These are phyloP conservation scores for Phytophthora boehmeriae DNA, from an alignment of 352 stramenopile genomes.

Conservation along the genomic window DNA sequence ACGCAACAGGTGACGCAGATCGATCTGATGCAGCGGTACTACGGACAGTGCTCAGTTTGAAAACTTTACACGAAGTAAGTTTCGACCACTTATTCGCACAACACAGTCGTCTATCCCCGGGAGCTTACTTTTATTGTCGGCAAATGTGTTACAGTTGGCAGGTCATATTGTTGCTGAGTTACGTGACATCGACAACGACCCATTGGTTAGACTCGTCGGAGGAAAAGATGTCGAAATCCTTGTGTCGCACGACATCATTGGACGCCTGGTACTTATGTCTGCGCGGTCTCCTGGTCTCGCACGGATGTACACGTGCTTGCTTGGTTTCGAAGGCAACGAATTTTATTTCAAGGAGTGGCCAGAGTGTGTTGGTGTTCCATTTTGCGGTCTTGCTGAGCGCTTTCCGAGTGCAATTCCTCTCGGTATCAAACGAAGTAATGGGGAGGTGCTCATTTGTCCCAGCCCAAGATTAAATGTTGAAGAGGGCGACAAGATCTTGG, in stretches of 20 bases:
- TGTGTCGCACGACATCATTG: slow-evolving; percentile 91
- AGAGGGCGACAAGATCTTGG: slow-evolving; percentile 74
- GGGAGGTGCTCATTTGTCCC: slow-evolving; percentile 70
- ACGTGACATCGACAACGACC: slow-evolving; percentile 88
- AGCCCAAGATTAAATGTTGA: slow-evolving; percentile 36
- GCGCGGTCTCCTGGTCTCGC: slow-evolving; percentile 81
- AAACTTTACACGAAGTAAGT: slow-evolving; percentile 64
- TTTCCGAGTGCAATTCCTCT: slow-evolving; percentile 87
- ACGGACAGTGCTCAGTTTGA: slow-evolving; percentile 82
- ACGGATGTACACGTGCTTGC: slow-evolving; percentile 62
- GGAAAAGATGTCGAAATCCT: slow-evolving; percentile 83
- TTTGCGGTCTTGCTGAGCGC: slow-evolving; percentile 63
- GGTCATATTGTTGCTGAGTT: slow-evolving; percentile 89
- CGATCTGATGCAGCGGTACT: slow-evolving; percentile 80
- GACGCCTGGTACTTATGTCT: slow-evolving; percentile 86
- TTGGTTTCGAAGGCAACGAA: slow-evolving; percentile 89
- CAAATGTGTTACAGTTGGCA: slow-evolving; percentile 33
- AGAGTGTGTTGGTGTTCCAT: slow-evolving; percentile 71
- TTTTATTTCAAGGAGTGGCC: slow-evolving; percentile 92
- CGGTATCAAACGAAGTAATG: slow-evolving; percentile 66
- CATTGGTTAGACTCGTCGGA: slow-evolving; percentile 77
- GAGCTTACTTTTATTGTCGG: neutral
- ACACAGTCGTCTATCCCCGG: neutral
- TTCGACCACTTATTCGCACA: neutral
- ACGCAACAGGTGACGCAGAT: slow-evolving; percentile 74